Conservation (phyloP, 768 basidiomycete genomes). For the Naganishia onofrii region DNA sequence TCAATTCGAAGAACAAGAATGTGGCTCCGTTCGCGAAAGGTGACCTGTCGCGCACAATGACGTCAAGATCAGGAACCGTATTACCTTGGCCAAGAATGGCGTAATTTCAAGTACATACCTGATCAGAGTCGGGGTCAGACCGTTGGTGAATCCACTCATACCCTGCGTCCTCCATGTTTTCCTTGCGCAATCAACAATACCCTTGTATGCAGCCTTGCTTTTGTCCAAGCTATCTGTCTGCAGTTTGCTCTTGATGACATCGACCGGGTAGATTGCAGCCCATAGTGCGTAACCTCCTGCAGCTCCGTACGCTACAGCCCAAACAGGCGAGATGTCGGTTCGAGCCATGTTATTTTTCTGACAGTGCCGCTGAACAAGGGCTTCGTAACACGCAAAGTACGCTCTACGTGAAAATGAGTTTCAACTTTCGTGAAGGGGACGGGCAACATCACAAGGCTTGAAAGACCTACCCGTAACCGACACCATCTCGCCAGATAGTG, state of each 20-base stretch:
- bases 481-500: slow-evolving; percentile 64
- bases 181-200: slow-evolving; percentile 75
- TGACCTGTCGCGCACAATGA: neutral
- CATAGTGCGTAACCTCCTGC: slow-evolving; percentile 75
- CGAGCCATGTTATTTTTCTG: slow-evolving; percentile 52
- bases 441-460: neutral
- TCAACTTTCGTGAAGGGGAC: neutral
- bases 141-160: slow-evolving; percentile 78
- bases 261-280: slow-evolving; percentile 81
- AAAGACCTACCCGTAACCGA: slow-evolving; percentile 50
- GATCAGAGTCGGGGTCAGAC: slow-evolving; percentile 87
- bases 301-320: slow-evolving; percentile 82
- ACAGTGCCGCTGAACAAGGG: slow-evolving; percentile 83
- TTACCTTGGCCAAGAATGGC: neutral
- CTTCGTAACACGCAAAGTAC: slow-evolving; percentile 92
- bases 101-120: slow-evolving; percentile 55
- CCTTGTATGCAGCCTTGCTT: slow-evolving; percentile 72
- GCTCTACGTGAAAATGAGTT: slow-evolving; percentile 33
- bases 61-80: neutral
- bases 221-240: slow-evolving; percentile 76
- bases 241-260: slow-evolving; percentile 89
- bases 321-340: slow-evolving; percentile 72
- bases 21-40: slow-evolving; percentile 81
- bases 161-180: slow-evolving; percentile 83
- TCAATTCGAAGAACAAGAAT: slow-evolving; percentile 93